These are phyloP conservation scores for Aegle marmelos DNA, from an alignment of 345 rosid species.

Conservation along the genomic window DNA sequence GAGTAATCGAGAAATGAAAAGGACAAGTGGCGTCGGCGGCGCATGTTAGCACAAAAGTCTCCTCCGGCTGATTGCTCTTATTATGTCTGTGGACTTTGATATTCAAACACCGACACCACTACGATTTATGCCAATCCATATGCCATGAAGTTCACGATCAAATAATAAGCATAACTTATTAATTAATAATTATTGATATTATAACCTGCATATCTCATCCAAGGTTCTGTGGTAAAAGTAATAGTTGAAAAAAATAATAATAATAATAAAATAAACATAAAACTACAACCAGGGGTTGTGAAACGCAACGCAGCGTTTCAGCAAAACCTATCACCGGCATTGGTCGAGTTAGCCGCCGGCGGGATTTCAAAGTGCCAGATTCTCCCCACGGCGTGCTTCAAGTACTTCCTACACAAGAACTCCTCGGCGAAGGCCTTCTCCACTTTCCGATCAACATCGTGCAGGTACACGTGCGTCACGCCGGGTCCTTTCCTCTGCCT, in stretches of 20 bases:
- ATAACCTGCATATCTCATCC: not conserved
- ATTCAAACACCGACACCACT: not conserved
- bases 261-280: too few relatives aligned
- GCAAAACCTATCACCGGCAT: constrained; percentile 45
- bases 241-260: too few relatives aligned
- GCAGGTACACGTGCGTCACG: constrained; percentile 70
- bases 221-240: too few relatives aligned
- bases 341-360: constrained; percentile 36
- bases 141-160: too few relatives aligned
- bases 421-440: constrained; percentile 62
- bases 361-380: constrained; percentile 83
- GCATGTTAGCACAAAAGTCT: not conserved
- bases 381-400: constrained; percentile 45
- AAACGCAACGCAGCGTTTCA: constrained; percentile 18
- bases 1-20: too few relatives aligned
- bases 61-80: not conserved
- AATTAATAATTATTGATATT: not conserved
- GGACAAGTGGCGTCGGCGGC: not conserved
- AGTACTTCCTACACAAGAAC: constrained; percentile 58
- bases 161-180: not conserved
- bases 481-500: constrained; percentile 60
- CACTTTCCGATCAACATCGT: constrained; percentile 63
- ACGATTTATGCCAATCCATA: not conserved
- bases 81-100: not conserved
- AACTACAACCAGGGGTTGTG: too few relatives aligned